Percentiles rank a stretch among this genome's conserved stretches.
phyloP scores from a whole-genome alignment of 1,139 yeast genomes.

The Suhomyces yuchorum region DNA sequence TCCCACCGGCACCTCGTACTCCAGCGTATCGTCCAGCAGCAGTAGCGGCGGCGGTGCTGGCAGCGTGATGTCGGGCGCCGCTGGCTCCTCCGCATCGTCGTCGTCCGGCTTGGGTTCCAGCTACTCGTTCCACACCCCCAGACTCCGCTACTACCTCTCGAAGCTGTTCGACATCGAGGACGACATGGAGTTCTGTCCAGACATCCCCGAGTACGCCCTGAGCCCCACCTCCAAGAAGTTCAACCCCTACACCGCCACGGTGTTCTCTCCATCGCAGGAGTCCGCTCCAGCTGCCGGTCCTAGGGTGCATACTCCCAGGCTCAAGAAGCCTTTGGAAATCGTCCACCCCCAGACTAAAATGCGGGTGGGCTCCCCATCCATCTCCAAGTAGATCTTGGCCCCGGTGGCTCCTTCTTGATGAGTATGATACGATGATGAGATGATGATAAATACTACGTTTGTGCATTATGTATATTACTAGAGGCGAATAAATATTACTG shows the following conservation, averaged over 20 bases:
- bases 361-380: constrained; percentile 60
- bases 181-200: constrained; percentile 69
- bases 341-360: constrained; percentile 78
- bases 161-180: constrained; percentile 67
- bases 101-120: constrained; percentile 9
- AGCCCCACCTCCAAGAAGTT: constrained; percentile 38
- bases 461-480: constrained; percentile 7
- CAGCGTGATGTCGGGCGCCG: constrained; percentile 4
- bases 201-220: constrained; percentile 34
- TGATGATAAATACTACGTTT: neutral
- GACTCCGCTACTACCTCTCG: constrained; percentile 50
- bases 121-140: constrained; percentile 45
- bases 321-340: constrained; percentile 68
- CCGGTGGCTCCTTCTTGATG: neutral
- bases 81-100: constrained; percentile 14
- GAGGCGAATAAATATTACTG: constrained; percentile 1
- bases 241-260: constrained; percentile 61
- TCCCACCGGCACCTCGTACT: constrained; percentile 16
- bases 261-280: constrained; percentile 47
- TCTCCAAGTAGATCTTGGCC: constrained; percentile 1
- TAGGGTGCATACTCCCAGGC: constrained; percentile 55
- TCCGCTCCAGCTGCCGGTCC: constrained; percentile 14
- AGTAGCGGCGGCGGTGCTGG: constrained; percentile 2
- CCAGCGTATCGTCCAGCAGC: constrained; percentile 21
- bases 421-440: constrained; percentile 1